Evolutionary conservation across 495 filamentous ascomycete species (phyloP).

Genomic region (Venustampulla echinocandica): DNA sequence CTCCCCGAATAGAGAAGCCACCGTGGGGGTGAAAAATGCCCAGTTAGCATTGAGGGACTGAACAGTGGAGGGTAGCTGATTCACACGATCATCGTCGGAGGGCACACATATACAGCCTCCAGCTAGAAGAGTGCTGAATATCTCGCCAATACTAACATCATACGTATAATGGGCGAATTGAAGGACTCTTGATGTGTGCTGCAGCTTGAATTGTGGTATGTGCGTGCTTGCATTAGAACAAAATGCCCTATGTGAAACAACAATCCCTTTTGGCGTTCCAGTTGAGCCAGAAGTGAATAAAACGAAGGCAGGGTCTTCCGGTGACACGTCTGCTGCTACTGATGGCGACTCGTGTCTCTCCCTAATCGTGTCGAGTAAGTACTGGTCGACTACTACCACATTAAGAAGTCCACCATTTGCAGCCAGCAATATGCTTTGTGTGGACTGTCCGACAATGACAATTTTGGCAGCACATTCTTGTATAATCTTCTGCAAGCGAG

Average conservation of each 20-base stretch:
- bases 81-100: conserved; percentile 31
- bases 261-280: conserved; percentile 66
- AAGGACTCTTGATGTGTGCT: conserved; percentile 11
- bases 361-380: no score
- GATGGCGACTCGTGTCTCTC: no score
- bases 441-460: no score
- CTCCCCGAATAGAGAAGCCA: conserved; percentile 30
- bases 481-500: no score
- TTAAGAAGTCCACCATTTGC: no score
- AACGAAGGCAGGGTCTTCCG: conserved; percentile 56
- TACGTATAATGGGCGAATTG: conserved; percentile 38
- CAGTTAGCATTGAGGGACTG: conserved; percentile 29
- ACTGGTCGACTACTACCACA: no score
- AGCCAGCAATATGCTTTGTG: no score
- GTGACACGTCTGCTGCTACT: no score
- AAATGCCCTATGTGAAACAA: background rate
- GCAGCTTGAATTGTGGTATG: conserved; percentile 38
- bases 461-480: no score
- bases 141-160: conserved; percentile 76
- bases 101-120: conserved; percentile 47
- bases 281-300: conserved; percentile 99
- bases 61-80: conserved; percentile 30
- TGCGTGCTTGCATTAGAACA: conserved; percentile 32
- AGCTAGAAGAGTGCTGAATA: conserved; percentile 66
- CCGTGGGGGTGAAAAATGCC: conserved; percentile 34